Conservation (phyloP, 345 rosid species). For the Eucalyptus curtisii region DNA sequence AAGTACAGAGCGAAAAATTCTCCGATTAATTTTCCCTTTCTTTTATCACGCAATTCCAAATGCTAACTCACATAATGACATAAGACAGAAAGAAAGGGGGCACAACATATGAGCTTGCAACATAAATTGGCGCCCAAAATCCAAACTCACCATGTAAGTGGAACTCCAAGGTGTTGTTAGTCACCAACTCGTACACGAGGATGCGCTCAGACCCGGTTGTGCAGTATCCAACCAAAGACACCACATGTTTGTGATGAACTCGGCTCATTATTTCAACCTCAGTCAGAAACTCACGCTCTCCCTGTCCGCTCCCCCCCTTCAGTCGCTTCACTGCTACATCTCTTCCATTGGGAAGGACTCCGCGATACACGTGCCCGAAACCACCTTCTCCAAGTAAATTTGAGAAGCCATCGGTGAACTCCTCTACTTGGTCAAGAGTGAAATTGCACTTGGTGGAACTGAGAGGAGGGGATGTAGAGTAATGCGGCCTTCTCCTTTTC, state of each 20-base stretch:
- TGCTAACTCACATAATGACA: too few species aligned
- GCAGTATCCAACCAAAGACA: slow-evolving; percentile 35
- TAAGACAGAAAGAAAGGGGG: too few species aligned
- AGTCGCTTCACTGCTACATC: slow-evolving; percentile 31
- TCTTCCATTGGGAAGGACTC: slow-evolving; percentile 19
- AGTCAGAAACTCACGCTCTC: slow-evolving; percentile 15
- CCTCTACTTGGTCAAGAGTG: too few species aligned
- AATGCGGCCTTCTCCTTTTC: too few species aligned
- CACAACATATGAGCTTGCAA: background rate
- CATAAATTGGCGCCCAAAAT: background rate
- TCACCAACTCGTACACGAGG: slow-evolving; percentile 40
- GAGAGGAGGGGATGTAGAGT: too few species aligned
- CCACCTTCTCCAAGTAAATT: too few species aligned
- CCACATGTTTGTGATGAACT: slow-evolving; percentile 33
- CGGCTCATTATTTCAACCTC: slow-evolving; percentile 20
- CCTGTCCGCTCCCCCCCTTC: slow-evolving; percentile 19
- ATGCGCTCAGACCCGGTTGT: slow-evolving; percentile 11
- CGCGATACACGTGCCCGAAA: background rate
- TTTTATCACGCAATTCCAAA: too few species aligned
- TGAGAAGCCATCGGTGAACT: too few species aligned
- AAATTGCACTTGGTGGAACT: too few species aligned
- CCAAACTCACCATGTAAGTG: slow-evolving; percentile 22
- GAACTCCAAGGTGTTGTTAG: slow-evolving; percentile 22
- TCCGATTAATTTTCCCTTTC: too few species aligned
- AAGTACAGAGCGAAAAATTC: too few species aligned